Evolutionary conservation across 2,329 filamentous ascomycete genomes (phyloP).

Genomic region (Neofusicoccum cordaticola): DNA sequence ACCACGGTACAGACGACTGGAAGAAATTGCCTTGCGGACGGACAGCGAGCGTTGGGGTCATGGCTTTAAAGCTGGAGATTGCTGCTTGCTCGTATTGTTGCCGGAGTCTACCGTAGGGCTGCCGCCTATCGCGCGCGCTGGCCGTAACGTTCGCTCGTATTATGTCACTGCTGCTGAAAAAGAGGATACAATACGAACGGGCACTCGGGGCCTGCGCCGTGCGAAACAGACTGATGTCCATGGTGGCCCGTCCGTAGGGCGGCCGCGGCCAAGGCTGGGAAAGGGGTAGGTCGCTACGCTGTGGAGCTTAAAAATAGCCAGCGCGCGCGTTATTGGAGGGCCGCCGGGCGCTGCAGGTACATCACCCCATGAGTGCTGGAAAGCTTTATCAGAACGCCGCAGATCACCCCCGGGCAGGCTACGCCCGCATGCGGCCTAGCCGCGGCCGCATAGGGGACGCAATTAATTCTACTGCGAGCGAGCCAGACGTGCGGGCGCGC

Average conservation of each 20-base stretch:
- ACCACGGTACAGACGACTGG: not conserved
- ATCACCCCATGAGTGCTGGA: not conserved
- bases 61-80: conserved; percentile 16
- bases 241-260: conserved; percentile 4
- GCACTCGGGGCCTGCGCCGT: not conserved
- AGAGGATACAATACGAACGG: conserved; percentile 8
- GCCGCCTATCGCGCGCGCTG: not conserved
- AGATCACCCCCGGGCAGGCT: not conserved
- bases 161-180: not conserved
- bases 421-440: not conserved
- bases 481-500: not conserved
- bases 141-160: conserved; percentile 4
- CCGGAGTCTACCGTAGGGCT: conserved; percentile 10
- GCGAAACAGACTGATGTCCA: not conserved
- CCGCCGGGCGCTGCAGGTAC: not conserved
- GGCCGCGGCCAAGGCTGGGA: conserved; percentile 7
- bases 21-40: not conserved
- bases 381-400: conserved; percentile 5
- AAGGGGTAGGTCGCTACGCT: conserved; percentile 12
- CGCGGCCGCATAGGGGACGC: not conserved
- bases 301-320: conserved; percentile 7
- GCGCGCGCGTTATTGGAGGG: not conserved
- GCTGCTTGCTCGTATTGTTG: conserved; percentile 5
- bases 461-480: not conserved
- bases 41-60: not conserved